Evolutionary conservation across 495 filamentous ascomycete genomes (phyloP).

Genomic region (Physcia stellaris): DNA sequence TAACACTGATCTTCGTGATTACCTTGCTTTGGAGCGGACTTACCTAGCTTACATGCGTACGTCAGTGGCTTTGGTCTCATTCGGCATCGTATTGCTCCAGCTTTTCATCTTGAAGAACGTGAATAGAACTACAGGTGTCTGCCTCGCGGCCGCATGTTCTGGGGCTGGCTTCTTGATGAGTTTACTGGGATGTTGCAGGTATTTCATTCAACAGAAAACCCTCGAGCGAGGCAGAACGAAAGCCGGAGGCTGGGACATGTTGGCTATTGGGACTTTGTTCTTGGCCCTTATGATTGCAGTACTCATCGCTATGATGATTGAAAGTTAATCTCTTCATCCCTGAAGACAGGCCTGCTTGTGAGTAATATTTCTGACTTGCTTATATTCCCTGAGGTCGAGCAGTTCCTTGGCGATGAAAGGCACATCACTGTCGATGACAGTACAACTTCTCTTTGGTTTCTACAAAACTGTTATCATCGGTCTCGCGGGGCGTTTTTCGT

Average conservation of each 20-base stretch:
- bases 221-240: conserved; percentile 2
- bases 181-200: conserved; percentile 10
- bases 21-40: conserved; percentile 14
- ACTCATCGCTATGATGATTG: conserved; percentile 1
- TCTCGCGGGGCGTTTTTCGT: no score
- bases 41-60: conserved; percentile 13
- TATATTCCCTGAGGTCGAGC: no score
- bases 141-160: conserved; percentile 5
- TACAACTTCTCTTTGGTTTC: no score
- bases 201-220: conserved; percentile 10
- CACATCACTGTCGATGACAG: no score
- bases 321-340: no score
- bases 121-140: conserved; percentile 4
- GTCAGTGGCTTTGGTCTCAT: conserved; percentile 5
- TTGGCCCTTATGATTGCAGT: not conserved
- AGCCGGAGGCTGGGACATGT: not conserved
- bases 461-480: no score
- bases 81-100: conserved; percentile 11
- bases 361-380: no score
- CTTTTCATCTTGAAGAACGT: conserved; percentile 7
- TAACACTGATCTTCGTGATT: conserved; percentile 11
- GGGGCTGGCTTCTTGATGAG: conserved; percentile 3
- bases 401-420: no score
- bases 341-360: no score
- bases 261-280: not conserved